Percentiles rank a stretch among this genome's conserved stretches.
Evolutionary conservation across 371 early-diverging fungal genomes (phyloP).

Genomic region (Zopfochytrium polystomum): DNA sequence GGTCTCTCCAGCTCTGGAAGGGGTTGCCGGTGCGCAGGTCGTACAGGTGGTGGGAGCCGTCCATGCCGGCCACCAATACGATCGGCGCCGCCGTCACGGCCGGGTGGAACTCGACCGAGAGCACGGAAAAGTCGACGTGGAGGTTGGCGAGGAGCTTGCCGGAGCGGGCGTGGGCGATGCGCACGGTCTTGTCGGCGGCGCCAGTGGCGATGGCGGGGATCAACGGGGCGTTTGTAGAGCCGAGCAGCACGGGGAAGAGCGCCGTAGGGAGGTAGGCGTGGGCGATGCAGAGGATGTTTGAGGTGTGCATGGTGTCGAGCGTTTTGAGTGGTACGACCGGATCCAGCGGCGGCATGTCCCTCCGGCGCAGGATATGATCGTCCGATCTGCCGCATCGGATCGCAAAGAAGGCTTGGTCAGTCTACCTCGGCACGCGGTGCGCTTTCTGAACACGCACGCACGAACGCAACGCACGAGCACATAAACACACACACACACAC

Average conservation of each 20-base stretch:
- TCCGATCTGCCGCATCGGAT: no score
- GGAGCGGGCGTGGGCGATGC: no score
- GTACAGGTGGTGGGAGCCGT: constrained; percentile 60
- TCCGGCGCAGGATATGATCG: no score
- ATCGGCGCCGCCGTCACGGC: constrained; percentile 42
- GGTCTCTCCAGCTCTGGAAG: constrained; percentile 56
- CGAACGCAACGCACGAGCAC: no score
- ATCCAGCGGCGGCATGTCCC: no score
- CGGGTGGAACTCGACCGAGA: constrained; percentile 69
- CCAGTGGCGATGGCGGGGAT: not conserved
- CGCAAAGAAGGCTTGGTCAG: constrained; percentile 1
- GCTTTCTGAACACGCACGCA: no score
- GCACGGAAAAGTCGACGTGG: constrained; percentile 23
- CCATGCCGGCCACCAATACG: constrained; percentile 71
- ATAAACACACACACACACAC: no score
- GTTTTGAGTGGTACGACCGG: no score
- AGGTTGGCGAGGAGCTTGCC: no score
- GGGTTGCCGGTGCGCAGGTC: constrained; percentile 46
- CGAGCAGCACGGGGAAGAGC: no score
- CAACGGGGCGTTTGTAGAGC: no score
- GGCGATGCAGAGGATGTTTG: not conserved
- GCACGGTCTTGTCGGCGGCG: not conserved
- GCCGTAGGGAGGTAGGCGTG: not conserved
- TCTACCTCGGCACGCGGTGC: no score
- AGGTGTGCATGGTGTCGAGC: not conserved